Conservation (phyloP, 2,329 filamentous ascomycete genomes). For the Colletotrichum nymphaeae region DNA sequence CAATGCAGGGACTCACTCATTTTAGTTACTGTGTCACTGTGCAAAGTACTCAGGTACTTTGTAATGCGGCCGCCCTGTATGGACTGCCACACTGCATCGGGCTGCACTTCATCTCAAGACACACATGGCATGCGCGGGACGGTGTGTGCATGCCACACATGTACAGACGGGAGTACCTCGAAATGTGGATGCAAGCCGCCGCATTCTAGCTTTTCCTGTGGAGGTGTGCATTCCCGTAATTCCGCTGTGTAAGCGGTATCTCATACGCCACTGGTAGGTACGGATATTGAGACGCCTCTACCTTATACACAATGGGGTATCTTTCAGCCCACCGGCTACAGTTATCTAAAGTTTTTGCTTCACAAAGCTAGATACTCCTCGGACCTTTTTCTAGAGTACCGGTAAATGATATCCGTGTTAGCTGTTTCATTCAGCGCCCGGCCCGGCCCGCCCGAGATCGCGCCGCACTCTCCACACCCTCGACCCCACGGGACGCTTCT, state of each 20-base stretch:
- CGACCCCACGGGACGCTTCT: constrained; percentile 68
- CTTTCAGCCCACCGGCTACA: neutral
- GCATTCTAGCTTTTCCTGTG: neutral
- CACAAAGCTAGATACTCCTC: neutral
- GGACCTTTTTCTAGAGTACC: neutral
- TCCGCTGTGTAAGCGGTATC: constrained; percentile 1
- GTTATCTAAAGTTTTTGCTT: neutral
- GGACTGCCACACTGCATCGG: neutral
- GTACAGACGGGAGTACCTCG: neutral
- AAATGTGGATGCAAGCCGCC: neutral
- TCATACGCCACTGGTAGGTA: neutral
- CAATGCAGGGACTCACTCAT: neutral
- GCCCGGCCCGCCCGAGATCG: constrained; percentile 62
- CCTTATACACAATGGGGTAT: neutral
- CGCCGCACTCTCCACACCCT: constrained; percentile 73
- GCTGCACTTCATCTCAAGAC: constrained; percentile 20
- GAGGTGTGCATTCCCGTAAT: neutral
- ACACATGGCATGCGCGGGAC: neutral
- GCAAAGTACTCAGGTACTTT: no score
- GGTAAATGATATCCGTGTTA: neutral
- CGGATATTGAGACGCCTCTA: neutral
- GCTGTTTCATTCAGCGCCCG: constrained; percentile 20
- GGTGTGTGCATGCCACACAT: neutral
- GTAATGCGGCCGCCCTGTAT: neutral
- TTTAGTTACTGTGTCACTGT: no score